Evolutionary conservation across 179 eudicot genomes (phyloP), one percentile per base, ranked within the genome.

Genomic region (Silene noctiflora): DNA sequence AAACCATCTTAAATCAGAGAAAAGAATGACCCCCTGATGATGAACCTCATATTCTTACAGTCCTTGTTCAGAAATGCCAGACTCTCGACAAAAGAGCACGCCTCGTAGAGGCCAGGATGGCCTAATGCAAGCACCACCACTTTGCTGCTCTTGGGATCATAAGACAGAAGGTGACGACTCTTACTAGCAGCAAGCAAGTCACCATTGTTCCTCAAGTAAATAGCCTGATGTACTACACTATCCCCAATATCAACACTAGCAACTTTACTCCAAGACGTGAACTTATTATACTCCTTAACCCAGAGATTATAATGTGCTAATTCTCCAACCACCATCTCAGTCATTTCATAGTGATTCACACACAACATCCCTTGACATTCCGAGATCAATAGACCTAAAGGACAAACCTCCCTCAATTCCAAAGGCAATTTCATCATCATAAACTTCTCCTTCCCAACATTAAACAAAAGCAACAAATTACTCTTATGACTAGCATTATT

Each of bases 401-500:
- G 72, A 11, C 25, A 35, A 42, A 39, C 27, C 21, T 20, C 44
- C 29, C 55, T 19, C 55, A 68, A 42, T 35, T 4, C 27, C 53
- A 19, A 39, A 39, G 72, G 72, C 72, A 68, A 68, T 33, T n/a
- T 68, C 72, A 68, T 68, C 72, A 14, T 68, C 22, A 33, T 12
- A 42, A 68, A 68, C 72, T 68, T 68, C 56, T 68, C 72, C 55
- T 39, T 39, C 72, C 8, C 72, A 39, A 68, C 53, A 68, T 68
- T 21, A 68, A 68, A 68, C 11, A 66, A 31, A 6, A 66, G 21
- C 70, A 66, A 66, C 19, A 31, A 6, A 66, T 7, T 66, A 33
- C 46, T 33, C 48, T 66, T 66, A 29, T 31, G 70, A 17, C 44
- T 9, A 31, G 14, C 35, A 42, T 39, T 13, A 11, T 10, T 19